Conservation (phyloP, 495 filamentous ascomycete species). For the Lophium mytilinum region DNA sequence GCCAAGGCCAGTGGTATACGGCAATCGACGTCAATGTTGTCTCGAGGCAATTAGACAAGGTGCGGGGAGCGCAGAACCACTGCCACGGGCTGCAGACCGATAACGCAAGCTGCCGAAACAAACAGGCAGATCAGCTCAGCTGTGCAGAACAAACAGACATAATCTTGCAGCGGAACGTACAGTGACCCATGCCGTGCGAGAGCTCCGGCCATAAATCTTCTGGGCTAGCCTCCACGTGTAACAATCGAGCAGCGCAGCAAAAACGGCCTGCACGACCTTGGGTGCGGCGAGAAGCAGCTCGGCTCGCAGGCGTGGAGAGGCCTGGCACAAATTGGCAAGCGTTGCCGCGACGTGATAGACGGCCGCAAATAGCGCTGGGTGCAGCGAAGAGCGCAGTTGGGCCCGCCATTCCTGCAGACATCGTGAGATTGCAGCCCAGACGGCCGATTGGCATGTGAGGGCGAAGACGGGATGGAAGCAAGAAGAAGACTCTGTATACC, state of each 20-base stretch:
- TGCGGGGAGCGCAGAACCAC: slow-evolving; percentile 90
- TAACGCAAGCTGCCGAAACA: slow-evolving; percentile 48
- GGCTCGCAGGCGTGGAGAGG: slow-evolving; percentile 44
- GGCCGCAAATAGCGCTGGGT: slow-evolving; percentile 74
- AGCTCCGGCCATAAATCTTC: slow-evolving; percentile 57
- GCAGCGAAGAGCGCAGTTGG: slow-evolving; percentile 84
- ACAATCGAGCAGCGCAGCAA: slow-evolving; percentile 74
- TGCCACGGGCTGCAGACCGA: slow-evolving; percentile 86
- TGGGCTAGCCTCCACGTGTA: slow-evolving; percentile 82
- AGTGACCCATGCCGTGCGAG: slow-evolving; percentile 54
- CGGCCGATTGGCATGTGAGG: not conserved
- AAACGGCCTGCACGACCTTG: slow-evolving; percentile 63
- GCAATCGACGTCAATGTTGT: slow-evolving; percentile 77
- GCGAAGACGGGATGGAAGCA: not conserved
- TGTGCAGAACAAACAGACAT: not conserved
- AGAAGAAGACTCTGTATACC: slow-evolving; percentile 47
- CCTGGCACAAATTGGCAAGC: slow-evolving; percentile 42
- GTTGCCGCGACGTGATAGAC: slow-evolving; percentile 58
- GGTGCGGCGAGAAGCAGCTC: slow-evolving; percentile 64
- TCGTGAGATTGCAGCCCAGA: slow-evolving; percentile 12
- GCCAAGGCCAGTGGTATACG: slow-evolving; percentile 83
- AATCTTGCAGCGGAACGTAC: slow-evolving; percentile 41
- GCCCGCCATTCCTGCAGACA: slow-evolving; percentile 78
- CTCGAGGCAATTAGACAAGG: slow-evolving; percentile 89
- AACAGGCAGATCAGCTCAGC: slow-evolving; percentile 11